These are phyloP conservation scores for Tulasnella sp. DNA, from an alignment of 768 basidiomycete genomes.

Conservation along the genomic window DNA sequence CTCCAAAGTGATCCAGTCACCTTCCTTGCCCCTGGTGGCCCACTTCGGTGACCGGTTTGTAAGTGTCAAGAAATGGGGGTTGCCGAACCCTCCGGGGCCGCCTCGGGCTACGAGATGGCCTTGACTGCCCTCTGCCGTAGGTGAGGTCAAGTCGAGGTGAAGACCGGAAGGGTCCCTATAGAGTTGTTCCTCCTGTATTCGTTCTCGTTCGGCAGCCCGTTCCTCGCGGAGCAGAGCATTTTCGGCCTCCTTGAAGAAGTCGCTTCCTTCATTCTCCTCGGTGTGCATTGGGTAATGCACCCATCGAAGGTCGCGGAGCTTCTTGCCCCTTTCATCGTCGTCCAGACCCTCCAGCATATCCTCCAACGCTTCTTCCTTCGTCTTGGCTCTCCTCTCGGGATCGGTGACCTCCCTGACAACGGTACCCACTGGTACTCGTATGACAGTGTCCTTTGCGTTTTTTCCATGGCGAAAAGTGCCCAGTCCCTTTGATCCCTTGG, in stretches of 20 bases:
- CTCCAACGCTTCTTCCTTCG: constrained; percentile 72
- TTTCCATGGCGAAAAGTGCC: constrained; percentile 87
- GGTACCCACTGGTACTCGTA: constrained; percentile 86
- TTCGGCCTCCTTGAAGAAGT: constrained; percentile 71
- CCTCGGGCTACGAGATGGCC: constrained; percentile 61
- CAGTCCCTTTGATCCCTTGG: constrained; percentile 64
- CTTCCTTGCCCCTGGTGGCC: constrained; percentile 71
- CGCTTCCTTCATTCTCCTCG: constrained; percentile 58
- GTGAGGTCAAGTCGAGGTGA: constrained; percentile 29
- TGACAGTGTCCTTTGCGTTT: constrained; percentile 62
- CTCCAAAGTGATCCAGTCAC: constrained; percentile 73
- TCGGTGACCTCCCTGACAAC: constrained; percentile 77
- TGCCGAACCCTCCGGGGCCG: constrained; percentile 79
- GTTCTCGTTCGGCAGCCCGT: constrained; percentile 47
- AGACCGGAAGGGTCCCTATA: constrained; percentile 36
- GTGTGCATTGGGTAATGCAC: constrained; percentile 70
- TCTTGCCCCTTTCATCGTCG: constrained; percentile 48
- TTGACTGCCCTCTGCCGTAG: constrained; percentile 42
- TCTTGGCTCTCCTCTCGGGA: constrained; percentile 51
- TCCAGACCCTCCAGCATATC: constrained; percentile 47
- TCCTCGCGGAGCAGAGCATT: constrained; percentile 56
- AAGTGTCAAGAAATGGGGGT: constrained; percentile 73
- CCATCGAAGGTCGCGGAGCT: constrained; percentile 65
- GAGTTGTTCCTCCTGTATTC: constrained; percentile 46
- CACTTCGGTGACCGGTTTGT: constrained; percentile 79